Percentiles rank a stretch among this genome's conserved stretches.
Conservation (phyloP, 139 green algal genomes). For the Edaphochlamys debaryana region DNA sequence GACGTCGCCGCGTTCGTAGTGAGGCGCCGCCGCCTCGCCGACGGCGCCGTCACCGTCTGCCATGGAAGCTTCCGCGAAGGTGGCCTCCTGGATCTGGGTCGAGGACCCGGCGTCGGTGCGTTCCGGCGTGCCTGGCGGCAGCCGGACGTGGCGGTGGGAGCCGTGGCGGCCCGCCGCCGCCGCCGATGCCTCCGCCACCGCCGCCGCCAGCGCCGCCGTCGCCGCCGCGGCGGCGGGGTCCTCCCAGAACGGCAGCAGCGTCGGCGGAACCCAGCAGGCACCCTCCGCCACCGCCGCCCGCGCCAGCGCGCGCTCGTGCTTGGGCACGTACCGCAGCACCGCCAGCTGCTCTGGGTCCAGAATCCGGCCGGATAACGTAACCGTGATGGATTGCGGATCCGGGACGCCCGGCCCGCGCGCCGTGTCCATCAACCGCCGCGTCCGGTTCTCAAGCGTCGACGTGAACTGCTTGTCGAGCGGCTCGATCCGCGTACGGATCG, state of each 20-base stretch:
- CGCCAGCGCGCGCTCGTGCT: constrained; percentile 30
- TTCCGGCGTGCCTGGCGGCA: no score
- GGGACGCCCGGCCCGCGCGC: constrained; percentile 4
- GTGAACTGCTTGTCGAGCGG: constrained; percentile 36
- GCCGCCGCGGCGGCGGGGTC: neutral
- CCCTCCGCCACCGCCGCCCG: constrained; percentile 29
- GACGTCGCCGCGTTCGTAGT: no score
- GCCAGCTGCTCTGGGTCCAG: constrained; percentile 36
- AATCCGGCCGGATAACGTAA: constrained; percentile 41
- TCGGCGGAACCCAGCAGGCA: constrained; percentile 37
- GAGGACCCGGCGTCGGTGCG: no score
- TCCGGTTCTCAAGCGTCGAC: constrained; percentile 26
- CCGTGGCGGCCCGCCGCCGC: no score
- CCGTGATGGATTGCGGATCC: constrained; percentile 36
- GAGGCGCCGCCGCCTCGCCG: no score
- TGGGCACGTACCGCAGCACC: constrained; percentile 43
- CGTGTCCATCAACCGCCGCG: constrained; percentile 1
- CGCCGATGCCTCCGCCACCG: neutral
- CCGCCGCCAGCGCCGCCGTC: neutral
- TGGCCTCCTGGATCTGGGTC: no score
- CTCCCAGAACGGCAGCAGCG: constrained; percentile 41
- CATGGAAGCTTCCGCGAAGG: neutral
- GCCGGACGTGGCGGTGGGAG: no score
- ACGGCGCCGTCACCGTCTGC: no score
- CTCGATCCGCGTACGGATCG: constrained; percentile 35